Percentiles rank a stretch among this genome's conserved stretches.
Conservation (phyloP, 2,329 filamentous ascomycete genomes). For the Phialophora expanda region DNA sequence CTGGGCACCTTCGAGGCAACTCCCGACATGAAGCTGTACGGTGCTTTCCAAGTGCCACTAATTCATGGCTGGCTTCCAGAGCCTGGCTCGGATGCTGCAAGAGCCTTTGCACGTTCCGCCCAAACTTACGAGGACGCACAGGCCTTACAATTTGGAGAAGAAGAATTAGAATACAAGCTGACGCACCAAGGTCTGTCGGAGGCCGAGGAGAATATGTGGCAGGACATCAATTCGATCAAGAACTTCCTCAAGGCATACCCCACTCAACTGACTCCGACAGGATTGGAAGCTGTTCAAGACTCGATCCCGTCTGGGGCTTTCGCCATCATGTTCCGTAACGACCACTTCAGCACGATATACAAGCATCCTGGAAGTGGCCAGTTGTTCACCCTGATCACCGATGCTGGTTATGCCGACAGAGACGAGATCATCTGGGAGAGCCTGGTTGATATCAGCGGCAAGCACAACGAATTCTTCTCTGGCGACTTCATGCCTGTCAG, state of each 20-base stretch:
- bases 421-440: conserved; percentile 97
- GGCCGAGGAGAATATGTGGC: conserved; percentile 77
- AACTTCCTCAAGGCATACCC: conserved; percentile 76
- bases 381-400: conserved; percentile 85
- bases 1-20: conserved; percentile 87
- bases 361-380: conserved; percentile 79
- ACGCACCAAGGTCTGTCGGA: conserved; percentile 66
- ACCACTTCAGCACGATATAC: conserved; percentile 94
- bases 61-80: conserved; percentile 89
- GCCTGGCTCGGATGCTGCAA: conserved; percentile 67
- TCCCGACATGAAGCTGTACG: conserved; percentile 85
- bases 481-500: conserved; percentile 90
- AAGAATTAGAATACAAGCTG: conserved; percentile 84
- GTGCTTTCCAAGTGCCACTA: conserved; percentile 83
- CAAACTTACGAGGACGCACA: conserved; percentile 91
- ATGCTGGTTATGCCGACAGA: conserved; percentile 85
- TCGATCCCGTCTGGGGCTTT: conserved; percentile 77
- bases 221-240: conserved; percentile 84
- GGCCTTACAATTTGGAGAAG: conserved; percentile 83
- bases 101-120: conserved; percentile 72
- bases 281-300: conserved; percentile 74
- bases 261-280: conserved; percentile 84
- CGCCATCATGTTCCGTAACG: conserved; percentile 92
- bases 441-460: conserved; percentile 83
- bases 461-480: conserved; percentile 80